These are phyloP conservation scores for Chaetomiaceae sp. DNA, from an alignment of 2,329 filamentous ascomycete species.

Conservation along the genomic window DNA sequence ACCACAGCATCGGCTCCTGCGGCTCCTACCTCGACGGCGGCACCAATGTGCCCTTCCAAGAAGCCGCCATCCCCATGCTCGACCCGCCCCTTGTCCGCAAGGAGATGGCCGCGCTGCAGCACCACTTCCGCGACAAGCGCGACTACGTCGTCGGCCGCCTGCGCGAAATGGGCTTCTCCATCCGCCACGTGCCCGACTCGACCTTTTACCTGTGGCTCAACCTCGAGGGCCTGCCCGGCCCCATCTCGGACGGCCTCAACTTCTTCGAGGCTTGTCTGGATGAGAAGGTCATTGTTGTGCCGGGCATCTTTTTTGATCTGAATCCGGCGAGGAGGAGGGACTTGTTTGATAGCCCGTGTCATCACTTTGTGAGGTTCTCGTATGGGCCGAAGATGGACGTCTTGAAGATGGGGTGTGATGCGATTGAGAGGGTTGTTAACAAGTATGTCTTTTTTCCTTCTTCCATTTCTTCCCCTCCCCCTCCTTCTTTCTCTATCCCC, in stretches of 20 bases:
- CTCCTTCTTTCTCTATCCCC: too few relatives aligned
- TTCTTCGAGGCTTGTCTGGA: slow-evolving; percentile 93
- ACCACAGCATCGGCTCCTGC: slow-evolving; percentile 68
- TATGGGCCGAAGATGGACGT: slow-evolving; percentile 80
- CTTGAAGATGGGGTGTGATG: slow-evolving; percentile 73
- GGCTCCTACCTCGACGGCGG: slow-evolving; percentile 93
- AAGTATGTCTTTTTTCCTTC: slow-evolving; percentile 53
- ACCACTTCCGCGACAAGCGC: slow-evolving; percentile 85
- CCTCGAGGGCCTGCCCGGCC: slow-evolving; percentile 64
- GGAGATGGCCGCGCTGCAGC: slow-evolving; percentile 87
- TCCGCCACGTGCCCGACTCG: slow-evolving; percentile 78
- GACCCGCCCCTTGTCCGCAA: slow-evolving; percentile 72
- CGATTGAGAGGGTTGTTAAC: slow-evolving; percentile 75
- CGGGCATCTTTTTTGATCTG: slow-evolving; percentile 95
- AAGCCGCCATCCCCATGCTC: slow-evolving; percentile 90
- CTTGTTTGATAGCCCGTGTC: slow-evolving; percentile 89
- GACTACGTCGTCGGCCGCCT: slow-evolving; percentile 83
- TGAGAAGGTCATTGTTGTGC: slow-evolving; percentile 94
- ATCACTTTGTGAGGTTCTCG: slow-evolving; percentile 81
- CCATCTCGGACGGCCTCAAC: slow-evolving; percentile 87
- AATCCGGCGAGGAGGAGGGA: slow-evolving; percentile 87
- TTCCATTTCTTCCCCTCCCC: too few relatives aligned
- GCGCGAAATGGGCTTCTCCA: slow-evolving; percentile 78
- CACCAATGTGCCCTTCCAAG: slow-evolving; percentile 91
- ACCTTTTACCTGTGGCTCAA: slow-evolving; percentile 87